phyloP scores from a whole-genome alignment of 2,329 filamentous ascomycete species.

The Helotiales sp. region DNA sequence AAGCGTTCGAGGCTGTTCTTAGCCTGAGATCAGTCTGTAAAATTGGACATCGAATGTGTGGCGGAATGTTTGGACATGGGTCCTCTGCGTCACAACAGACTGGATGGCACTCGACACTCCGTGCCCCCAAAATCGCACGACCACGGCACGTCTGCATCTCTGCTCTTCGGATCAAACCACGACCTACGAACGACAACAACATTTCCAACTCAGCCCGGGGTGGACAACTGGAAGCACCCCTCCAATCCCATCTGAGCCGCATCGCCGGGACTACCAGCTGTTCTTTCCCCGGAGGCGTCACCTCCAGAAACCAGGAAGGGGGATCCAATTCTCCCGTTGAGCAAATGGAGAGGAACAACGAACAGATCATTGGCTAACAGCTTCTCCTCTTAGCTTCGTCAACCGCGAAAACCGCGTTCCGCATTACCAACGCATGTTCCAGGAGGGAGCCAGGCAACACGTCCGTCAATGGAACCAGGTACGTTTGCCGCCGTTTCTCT shows the following conservation, averaged over 20 bases:
- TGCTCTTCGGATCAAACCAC: no score
- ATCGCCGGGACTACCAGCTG: no score
- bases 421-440: slow-evolving; percentile 75
- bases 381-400: slow-evolving; percentile 52
- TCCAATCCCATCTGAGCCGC: no score
- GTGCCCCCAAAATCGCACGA: background rate
- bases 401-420: slow-evolving; percentile 79
- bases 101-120: background rate
- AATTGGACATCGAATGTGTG: no score
- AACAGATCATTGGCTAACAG: slow-evolving; percentile 32
- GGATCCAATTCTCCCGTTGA: no score
- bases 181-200: background rate
- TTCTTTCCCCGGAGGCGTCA: no score
- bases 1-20: background rate
- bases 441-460: slow-evolving; percentile 71
- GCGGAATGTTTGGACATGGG: background rate
- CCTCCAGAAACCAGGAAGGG: no score
- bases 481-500: slow-evolving; percentile 46
- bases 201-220: no score
- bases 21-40: no score
- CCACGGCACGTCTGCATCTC: background rate
- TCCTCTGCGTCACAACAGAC: background rate
- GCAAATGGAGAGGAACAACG: background rate
- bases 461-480: slow-evolving; percentile 80
- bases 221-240: background rate